These are phyloP conservation scores for Saccharomycopsis fermentans DNA, from an alignment of 805 yeast species.

Conservation along the genomic window DNA sequence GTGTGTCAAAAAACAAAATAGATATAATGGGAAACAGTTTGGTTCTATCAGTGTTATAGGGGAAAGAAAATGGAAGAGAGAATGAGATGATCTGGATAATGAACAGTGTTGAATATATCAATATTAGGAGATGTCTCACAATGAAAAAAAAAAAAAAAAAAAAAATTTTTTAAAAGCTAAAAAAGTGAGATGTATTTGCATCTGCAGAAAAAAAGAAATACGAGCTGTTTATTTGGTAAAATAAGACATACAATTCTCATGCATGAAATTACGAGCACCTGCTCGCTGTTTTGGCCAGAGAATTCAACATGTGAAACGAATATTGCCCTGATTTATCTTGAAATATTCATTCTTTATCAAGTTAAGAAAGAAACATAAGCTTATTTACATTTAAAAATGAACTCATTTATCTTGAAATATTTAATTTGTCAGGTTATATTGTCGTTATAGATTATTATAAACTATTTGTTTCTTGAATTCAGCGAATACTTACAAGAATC, in stretches of 20 bases:
- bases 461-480: no score
- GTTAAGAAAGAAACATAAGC: no score
- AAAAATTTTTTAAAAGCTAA: neutral
- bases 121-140: neutral
- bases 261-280: neutral
- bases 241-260: neutral
- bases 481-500: no score
- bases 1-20: neutral
- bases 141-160: slow-evolving; percentile 4
- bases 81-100: neutral
- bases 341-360: no score
- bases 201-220: neutral
- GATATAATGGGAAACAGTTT: neutral
- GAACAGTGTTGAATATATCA: neutral
- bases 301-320: neutral
- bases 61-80: neutral
- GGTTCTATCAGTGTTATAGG: neutral
- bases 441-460: no score
- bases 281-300: neutral
- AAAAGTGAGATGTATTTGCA: neutral
- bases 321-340: no score
- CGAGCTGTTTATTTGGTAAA: neutral
- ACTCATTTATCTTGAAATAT: no score
- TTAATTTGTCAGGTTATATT: no score
- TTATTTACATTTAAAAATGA: no score